phyloP scores from a whole-genome alignment of 2,329 filamentous ascomycete genomes.

The Periconia digitata region DNA sequence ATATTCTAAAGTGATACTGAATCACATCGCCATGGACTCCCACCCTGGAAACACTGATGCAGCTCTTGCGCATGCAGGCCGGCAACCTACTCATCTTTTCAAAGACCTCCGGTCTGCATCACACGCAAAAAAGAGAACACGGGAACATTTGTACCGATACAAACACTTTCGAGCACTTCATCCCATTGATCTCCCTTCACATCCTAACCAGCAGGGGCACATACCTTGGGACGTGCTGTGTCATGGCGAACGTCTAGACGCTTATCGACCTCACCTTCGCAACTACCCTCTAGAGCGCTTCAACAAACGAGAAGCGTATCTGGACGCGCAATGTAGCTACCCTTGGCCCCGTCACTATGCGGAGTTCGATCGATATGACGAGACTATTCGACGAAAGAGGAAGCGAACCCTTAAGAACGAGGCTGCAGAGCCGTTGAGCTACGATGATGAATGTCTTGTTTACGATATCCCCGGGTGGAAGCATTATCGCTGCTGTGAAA shows the following conservation, averaged over 20 bases:
- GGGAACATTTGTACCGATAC: slow-evolving; percentile 3
- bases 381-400: too few relatives aligned
- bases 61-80: not conserved
- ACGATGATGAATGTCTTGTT: too few relatives aligned
- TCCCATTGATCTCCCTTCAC: slow-evolving; percentile 2
- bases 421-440: too few relatives aligned
- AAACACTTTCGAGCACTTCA: slow-evolving; percentile 2
- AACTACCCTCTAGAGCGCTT: not conserved
- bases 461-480: too few relatives aligned
- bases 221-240: not conserved
- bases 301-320: slow-evolving; percentile 4
- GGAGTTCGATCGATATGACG: too few relatives aligned
- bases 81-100: not conserved
- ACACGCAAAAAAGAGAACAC: not conserved
- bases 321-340: not conserved
- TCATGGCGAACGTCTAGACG: not conserved
- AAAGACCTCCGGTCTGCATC: slow-evolving; percentile 7
- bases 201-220: not conserved
- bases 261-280: slow-evolving; percentile 3
- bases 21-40: too few relatives aligned
- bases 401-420: too few relatives aligned
- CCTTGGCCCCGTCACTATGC: too few relatives aligned
- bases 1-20: too few relatives aligned
- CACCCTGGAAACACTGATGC: too few relatives aligned
- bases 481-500: too few relatives aligned